Evolutionary conservation across 148 eudicot species (phyloP).

Genomic region (Drosera capensis): DNA sequence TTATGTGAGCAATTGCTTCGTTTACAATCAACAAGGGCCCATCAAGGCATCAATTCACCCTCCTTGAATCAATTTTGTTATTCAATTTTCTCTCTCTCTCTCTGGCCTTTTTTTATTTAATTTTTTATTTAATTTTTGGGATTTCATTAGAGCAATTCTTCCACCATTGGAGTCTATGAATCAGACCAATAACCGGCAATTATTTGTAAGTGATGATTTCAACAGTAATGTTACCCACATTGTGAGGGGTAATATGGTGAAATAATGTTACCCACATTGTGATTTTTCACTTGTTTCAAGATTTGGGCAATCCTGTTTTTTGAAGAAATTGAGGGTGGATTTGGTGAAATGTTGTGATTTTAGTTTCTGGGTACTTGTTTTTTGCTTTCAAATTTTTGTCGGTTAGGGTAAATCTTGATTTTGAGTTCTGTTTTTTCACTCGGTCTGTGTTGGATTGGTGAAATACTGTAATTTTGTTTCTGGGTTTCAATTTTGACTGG

Average conservation of each 20-base stretch:
- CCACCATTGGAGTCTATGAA: conserved; percentile 4
- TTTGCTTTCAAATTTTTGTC: no score
- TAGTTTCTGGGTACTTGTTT: no score
- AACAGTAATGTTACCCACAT: not conserved
- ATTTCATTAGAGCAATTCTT: not conserved
- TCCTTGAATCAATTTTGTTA: no score
- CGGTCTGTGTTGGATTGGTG: no score
- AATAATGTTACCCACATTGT: not conserved
- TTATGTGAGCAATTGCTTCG: no score
- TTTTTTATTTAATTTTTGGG: not conserved
- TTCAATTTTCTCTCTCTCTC: conserved; percentile 11
- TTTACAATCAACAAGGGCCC: conserved; percentile 32
- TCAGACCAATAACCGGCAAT: not conserved
- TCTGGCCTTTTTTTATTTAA: conserved; percentile 9
- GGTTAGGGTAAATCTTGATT: no score
- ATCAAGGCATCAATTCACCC: no score
- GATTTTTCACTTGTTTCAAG: not conserved
- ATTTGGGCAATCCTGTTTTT: not conserved
- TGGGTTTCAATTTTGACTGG: not conserved
- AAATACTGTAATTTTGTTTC: not conserved
- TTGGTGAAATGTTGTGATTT: no score
- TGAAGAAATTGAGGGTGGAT: no score
- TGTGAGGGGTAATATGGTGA: not conserved
- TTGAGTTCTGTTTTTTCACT: not conserved
- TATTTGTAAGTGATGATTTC: not conserved